A percentile compares a stretch with the other conserved stretches of the same genome.
Evolutionary conservation across 768 basidiomycete species (phyloP).

Genomic region (Botryobasidium botryosum): DNA sequence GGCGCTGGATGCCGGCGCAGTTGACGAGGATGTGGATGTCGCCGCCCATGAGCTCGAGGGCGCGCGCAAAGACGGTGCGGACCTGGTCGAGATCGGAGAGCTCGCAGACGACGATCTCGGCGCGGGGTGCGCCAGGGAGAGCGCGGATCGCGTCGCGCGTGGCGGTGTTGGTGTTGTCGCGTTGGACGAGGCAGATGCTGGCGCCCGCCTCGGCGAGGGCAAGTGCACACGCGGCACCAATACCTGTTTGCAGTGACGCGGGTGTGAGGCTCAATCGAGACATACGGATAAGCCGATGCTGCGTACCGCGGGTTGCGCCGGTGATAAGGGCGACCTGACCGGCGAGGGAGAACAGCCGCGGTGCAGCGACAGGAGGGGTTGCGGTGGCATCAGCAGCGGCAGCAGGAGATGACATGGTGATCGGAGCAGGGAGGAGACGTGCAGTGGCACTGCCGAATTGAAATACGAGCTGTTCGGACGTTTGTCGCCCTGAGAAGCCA

Average conservation of each 20-base stretch:
- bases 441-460: too few relatives aligned
- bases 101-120: conserved; percentile 37
- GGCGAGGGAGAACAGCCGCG: conserved; percentile 40
- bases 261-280: too few relatives aligned
- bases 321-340: conserved; percentile 62
- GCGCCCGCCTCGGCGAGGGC: conserved; percentile 41
- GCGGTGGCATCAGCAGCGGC: background rate
- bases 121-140: conserved; percentile 16
- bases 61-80: conserved; percentile 30
- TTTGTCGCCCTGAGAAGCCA: too few relatives aligned
- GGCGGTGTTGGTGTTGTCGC: conserved; percentile 24
- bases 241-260: too few relatives aligned
- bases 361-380: background rate
- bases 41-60: conserved; percentile 33
- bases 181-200: conserved; percentile 30
- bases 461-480: too few relatives aligned
- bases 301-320: conserved; percentile 57
- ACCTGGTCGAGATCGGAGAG: conserved; percentile 34
- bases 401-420: background rate
- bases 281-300: too few relatives aligned
- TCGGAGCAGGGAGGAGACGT: too few relatives aligned
- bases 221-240: conserved; percentile 36
- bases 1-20: conserved; percentile 46
- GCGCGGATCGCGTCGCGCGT: conserved; percentile 22
- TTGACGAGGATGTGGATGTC: conserved; percentile 49